A percentile compares a stretch with the other conserved stretches of the same genome.
phyloP scores from a whole-genome alignment of 169 alveolate genomes.

The Cryptosporidium felis region DNA sequence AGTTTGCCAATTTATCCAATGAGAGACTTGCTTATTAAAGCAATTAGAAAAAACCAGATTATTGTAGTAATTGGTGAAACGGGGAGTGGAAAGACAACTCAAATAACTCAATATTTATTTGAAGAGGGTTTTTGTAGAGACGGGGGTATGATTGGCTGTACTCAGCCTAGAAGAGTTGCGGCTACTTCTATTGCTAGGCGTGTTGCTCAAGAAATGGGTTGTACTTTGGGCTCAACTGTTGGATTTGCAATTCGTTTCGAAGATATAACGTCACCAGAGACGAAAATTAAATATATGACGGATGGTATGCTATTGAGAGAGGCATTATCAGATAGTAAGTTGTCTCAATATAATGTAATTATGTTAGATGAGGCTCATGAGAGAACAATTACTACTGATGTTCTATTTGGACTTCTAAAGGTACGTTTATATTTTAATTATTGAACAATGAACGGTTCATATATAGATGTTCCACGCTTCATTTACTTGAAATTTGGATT shows the following conservation, averaged over 20 bases:
- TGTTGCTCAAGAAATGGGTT: slow-evolving; percentile 98
- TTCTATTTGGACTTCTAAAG: slow-evolving; percentile 95
- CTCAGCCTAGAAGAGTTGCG: slow-evolving; percentile 99
- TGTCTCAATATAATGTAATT: slow-evolving; percentile 91
- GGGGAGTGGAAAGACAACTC: slow-evolving; percentile 98
- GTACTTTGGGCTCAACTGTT: slow-evolving; percentile 96
- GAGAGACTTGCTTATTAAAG: slow-evolving; percentile 90
- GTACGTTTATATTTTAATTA: slow-evolving; percentile 71
- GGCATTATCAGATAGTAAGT: slow-evolving; percentile 92
- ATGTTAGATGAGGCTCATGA: slow-evolving; percentile 99
- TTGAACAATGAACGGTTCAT: background rate
- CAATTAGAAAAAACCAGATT: slow-evolving; percentile 88
- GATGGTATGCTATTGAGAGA: slow-evolving; percentile 99
- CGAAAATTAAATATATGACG: slow-evolving; percentile 98
- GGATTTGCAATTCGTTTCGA: slow-evolving; percentile 97
- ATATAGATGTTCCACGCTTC: background rate
- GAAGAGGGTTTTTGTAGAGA: slow-evolving; percentile 91
- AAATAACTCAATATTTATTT: slow-evolving; percentile 94
- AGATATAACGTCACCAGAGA: slow-evolving; percentile 94
- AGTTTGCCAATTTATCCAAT: slow-evolving; percentile 94
- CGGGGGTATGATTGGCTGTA: slow-evolving; percentile 93
- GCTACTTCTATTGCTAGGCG: slow-evolving; percentile 97
- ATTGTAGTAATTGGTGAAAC: slow-evolving; percentile 99
- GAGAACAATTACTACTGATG: slow-evolving; percentile 98
- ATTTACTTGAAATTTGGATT: background rate